A percentile compares a stretch with the other conserved stretches of the same genome.
Evolutionary conservation across 192 early-diverging fungal species (phyloP).

Genomic region (Coemansia interrupta): DNA sequence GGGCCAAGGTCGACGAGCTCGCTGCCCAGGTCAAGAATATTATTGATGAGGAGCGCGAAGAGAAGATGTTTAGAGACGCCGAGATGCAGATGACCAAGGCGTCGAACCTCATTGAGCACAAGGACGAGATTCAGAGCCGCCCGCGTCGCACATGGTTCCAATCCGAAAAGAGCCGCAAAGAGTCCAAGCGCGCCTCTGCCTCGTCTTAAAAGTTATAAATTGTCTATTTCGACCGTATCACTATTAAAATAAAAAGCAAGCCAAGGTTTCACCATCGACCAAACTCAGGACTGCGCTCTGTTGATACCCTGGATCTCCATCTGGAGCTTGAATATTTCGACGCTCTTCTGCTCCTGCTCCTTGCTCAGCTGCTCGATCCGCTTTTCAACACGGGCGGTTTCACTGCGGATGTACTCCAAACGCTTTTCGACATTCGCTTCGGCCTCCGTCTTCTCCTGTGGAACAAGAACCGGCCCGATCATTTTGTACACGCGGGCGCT

Average conservation of each 20-base stretch:
- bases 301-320: constrained; percentile 43
- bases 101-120: constrained; percentile 78
- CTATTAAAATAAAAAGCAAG: constrained; percentile 4
- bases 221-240: neutral
- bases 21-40: constrained; percentile 64
- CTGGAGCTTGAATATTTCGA: constrained; percentile 62
- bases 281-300: constrained; percentile 11
- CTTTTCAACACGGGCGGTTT: constrained; percentile 84
- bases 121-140: constrained; percentile 81
- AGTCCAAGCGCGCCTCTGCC: constrained; percentile 52
- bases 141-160: constrained; percentile 97
- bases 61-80: constrained; percentile 71
- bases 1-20: constrained; percentile 66
- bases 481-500: constrained; percentile 91
- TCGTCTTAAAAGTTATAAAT: neutral
- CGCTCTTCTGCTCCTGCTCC: constrained; percentile 81
- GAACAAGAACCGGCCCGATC: constrained; percentile 92
- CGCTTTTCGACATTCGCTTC: constrained; percentile 87
- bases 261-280: neutral
- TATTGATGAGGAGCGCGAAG: constrained; percentile 71
- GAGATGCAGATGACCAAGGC: constrained; percentile 91
- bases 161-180: constrained; percentile 67
- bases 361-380: constrained; percentile 76
- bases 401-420: constrained; percentile 80
- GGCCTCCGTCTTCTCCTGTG: constrained; percentile 87